A percentile compares a stretch with the other conserved stretches of the same genome.
phyloP scores from a whole-genome alignment of 495 filamentous ascomycete genomes.

The Choiromyces venosus region DNA sequence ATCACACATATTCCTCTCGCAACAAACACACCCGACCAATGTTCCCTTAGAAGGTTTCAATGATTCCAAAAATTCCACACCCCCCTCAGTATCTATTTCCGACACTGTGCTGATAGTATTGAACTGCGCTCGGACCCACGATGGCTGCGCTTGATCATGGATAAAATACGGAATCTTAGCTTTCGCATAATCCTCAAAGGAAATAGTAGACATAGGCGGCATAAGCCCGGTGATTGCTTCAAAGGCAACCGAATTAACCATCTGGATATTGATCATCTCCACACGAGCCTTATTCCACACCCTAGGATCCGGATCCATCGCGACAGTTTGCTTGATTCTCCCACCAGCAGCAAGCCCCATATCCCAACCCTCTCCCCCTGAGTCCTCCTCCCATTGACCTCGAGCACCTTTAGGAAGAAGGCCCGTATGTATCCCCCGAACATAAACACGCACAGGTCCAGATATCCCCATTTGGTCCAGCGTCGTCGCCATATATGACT shows the following conservation, averaged over 20 bases:
- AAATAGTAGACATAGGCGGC: constrained; percentile 44
- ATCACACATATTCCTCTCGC: constrained; percentile 5
- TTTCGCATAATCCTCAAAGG: constrained; percentile 41
- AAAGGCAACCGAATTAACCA: constrained; percentile 44
- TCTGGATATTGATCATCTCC: constrained; percentile 46
- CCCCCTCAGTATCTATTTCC: constrained; percentile 4
- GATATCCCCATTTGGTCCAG: background rate
- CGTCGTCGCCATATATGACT: background rate
- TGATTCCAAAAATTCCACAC: background rate
- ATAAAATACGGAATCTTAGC: constrained; percentile 44
- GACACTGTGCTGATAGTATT: constrained; percentile 3
- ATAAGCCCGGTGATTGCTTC: constrained; percentile 42
- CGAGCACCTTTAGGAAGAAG: background rate
- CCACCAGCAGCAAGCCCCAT: constrained; percentile 46
- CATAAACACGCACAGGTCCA: background rate
- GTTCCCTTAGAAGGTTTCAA: constrained; percentile 1
- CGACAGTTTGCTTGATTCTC: constrained; percentile 42
- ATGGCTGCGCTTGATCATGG: constrained; percentile 34
- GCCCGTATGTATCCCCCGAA: background rate
- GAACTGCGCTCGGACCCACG: constrained; percentile 5
- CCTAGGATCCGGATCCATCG: constrained; percentile 23
- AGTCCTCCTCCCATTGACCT: background rate
- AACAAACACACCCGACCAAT: constrained; percentile 6
- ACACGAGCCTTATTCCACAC: constrained; percentile 43
- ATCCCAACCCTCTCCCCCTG: background rate